phyloP scores from a whole-genome alignment of 306 rosid genomes.

The cucumber (Cucumis sativus) region Cucumber_9930_V3 NC_026658.2:17423001-17423500 shows the following conservation, averaged over 20 bases:
- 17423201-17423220: not conserved
- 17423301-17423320: not conserved
- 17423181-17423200: not conserved
- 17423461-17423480: too few species aligned
- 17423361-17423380: too few species aligned
- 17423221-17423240: not conserved
- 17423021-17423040: not conserved
- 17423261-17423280: conserved; percentile 80
- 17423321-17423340: conserved; percentile 65
- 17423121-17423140: not conserved
- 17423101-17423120: not conserved
- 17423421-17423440: too few species aligned
- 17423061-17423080: not conserved
- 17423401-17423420: too few species aligned
- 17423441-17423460: too few species aligned
- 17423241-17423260: not conserved
- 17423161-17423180: not conserved
- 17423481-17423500: conserved; percentile 33
- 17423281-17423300: conserved; percentile 74
- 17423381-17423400: too few species aligned
- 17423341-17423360: conserved; percentile 5
- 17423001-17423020: not conserved
- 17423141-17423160: not conserved
- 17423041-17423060: not conserved
- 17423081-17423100: not conserved